These are phyloP conservation scores for Fusarium nurragi DNA, from an alignment of 2,329 filamentous ascomycete genomes.

Conservation along the genomic window DNA sequence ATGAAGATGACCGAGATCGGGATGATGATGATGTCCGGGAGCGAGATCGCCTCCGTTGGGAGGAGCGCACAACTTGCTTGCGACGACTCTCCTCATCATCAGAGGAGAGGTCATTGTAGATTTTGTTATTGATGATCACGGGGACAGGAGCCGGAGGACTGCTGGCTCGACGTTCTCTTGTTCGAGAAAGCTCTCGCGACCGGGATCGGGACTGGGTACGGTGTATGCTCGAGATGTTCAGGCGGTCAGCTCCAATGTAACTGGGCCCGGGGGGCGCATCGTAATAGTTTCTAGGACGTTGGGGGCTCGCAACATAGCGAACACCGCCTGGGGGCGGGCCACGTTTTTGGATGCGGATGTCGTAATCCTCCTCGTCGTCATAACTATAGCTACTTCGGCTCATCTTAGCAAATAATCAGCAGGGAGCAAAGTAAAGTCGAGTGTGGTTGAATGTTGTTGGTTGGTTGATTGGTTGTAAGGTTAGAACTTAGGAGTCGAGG, in stretches of 20 bases:
- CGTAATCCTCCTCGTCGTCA: constrained; percentile 64
- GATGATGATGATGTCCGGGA: constrained; percentile 49
- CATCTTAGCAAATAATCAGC: constrained; percentile 38
- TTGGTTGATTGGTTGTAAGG: not conserved
- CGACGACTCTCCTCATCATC: constrained; percentile 49
- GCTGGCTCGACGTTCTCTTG: constrained; percentile 57
- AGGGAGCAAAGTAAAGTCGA: not conserved
- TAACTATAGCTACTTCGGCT: constrained; percentile 54
- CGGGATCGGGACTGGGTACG: constrained; percentile 45
- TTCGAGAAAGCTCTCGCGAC: constrained; percentile 56
- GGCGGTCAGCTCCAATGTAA: constrained; percentile 57
- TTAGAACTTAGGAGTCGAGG: not conserved
- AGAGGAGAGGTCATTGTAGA: constrained; percentile 60
- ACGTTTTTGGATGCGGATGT: constrained; percentile 59
- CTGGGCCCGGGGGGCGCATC: constrained; percentile 54
- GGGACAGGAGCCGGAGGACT: constrained; percentile 54
- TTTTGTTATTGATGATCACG: constrained; percentile 67
- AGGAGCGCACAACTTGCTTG: constrained; percentile 44
- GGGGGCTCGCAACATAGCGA: constrained; percentile 58
- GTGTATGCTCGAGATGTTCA: constrained; percentile 55
- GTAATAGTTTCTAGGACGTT: constrained; percentile 50
- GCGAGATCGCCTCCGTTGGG: constrained; percentile 44
- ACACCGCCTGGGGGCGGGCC: constrained; percentile 54
- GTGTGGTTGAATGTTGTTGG: not conserved
- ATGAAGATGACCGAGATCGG: constrained; percentile 51